Evolutionary conservation across 2,329 filamentous ascomycete genomes (phyloP).

Genomic region (Acarospora socialis): DNA sequence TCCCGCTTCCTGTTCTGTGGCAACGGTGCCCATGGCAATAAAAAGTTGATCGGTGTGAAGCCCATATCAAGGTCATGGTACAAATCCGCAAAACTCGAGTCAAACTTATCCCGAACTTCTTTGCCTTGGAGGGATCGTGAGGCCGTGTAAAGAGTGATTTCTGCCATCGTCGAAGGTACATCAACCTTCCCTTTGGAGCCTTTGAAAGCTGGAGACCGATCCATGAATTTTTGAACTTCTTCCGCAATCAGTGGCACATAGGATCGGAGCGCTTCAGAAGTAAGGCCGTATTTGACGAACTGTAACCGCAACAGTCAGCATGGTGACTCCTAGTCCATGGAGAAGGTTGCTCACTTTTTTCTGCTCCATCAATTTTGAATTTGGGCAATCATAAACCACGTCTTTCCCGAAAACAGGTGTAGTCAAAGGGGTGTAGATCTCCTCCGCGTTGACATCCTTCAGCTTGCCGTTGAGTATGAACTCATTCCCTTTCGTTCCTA

Average conservation of each 20-base stretch:
- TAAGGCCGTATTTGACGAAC: conserved; percentile 52
- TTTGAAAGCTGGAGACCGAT: conserved; percentile 52
- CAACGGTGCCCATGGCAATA: conserved; percentile 74
- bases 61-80: conserved; percentile 87
- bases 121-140: conserved; percentile 74
- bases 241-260: conserved; percentile 67
- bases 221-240: conserved; percentile 61
- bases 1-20: conserved; percentile 80
- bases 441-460: conserved; percentile 79
- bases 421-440: conserved; percentile 68
- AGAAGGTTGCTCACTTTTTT: conserved; percentile 53
- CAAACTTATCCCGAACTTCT: conserved; percentile 67
- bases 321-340: conserved; percentile 3
- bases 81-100: conserved; percentile 63
- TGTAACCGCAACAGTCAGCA: conserved; percentile 17
- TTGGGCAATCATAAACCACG: conserved; percentile 84
- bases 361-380: conserved; percentile 88
- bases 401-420: conserved; percentile 64
- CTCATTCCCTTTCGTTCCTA: conserved; percentile 72
- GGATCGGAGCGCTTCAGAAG: conserved; percentile 45
- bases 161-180: conserved; percentile 61
- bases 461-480: conserved; percentile 86
- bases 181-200: conserved; percentile 53
- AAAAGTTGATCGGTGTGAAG: conserved; percentile 80
- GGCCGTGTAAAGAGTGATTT: conserved; percentile 82